Percentiles rank a stretch among this genome's conserved stretches.
phyloP scores from a whole-genome alignment of 2,329 filamentous ascomycete genomes.

The Fusarium ramigenum region DNA sequence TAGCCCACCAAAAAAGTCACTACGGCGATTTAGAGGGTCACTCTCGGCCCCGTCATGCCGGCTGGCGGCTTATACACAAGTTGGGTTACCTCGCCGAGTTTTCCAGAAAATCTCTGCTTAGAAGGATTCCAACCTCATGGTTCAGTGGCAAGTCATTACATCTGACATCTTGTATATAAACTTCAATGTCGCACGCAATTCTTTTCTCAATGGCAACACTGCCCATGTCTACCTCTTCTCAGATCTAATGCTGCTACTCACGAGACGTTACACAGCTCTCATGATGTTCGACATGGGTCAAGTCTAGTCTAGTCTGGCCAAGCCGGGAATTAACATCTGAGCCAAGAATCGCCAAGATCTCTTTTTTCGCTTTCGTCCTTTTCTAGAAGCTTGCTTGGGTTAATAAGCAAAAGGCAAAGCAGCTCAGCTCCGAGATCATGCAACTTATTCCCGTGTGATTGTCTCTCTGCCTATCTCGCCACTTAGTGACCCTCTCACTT shows the following conservation, averaged over 20 bases:
- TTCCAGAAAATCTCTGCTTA: slow-evolving; percentile 1
- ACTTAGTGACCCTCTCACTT: background rate
- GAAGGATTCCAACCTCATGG: background rate
- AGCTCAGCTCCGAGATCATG: background rate
- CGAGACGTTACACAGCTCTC: background rate
- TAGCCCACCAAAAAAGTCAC: background rate
- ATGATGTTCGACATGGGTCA: background rate
- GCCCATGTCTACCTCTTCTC: slow-evolving; percentile 1
- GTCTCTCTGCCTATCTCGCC: background rate
- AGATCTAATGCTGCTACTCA: background rate
- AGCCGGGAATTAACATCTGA: slow-evolving; percentile 10
- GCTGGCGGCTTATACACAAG: slow-evolving; percentile 1
- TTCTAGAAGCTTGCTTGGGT: background rate
- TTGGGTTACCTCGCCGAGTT: background rate
- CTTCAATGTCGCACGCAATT: slow-evolving; percentile 19
- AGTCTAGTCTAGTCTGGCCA: slow-evolving; percentile 8
- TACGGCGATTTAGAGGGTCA: background rate
- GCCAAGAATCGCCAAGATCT: slow-evolving; percentile 6
- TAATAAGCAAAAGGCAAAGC: background rate
- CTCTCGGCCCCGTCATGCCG: slow-evolving; percentile 19
- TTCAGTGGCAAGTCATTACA: background rate
- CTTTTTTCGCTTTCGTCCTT: background rate
- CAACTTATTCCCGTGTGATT: background rate
- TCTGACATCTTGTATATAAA: background rate
- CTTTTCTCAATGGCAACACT: background rate